Evolutionary conservation across 495 filamentous ascomycete genomes (phyloP), one percentile per base, ranked within the genome.

Genomic region (Massariosphaeria phaeospora): DNA sequence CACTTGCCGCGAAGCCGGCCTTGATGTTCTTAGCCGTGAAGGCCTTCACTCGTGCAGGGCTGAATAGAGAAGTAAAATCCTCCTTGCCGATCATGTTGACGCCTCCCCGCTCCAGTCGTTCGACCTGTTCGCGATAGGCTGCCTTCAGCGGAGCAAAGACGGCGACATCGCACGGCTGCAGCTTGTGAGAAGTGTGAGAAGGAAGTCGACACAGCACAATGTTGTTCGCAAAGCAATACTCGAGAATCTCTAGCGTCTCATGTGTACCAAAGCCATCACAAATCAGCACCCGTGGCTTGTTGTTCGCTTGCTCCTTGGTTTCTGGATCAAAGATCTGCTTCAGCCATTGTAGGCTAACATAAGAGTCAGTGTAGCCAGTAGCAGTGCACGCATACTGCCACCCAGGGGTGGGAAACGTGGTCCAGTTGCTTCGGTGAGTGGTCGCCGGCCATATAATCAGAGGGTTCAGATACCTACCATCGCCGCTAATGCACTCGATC

Each of bases 371-470:
- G 35, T 38, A 38, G n/a, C 35, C 35, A 38, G 35, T 15, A 15
- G n/a, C 35, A 9, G n/a, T 12, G 5, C n/a, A 38, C 4, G 35
- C 35, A 17, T 38, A 38, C 7, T 38, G 35, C 35, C 35, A 38
- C 13, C 35, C 35, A 38, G 35, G 35, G 35, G 35, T 38, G 6
- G n/a, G 6, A 17, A 38, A 38, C 20, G 35, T 38, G 13, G 35
- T 9, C 35, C 35, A 38, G 35, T 38, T 38, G 20, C 35, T 38
- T 17, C 52, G 52, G 57, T 68, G 49, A 35, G 66, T 66, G 30
- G 64, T 63, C 21, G 69, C 69, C 47, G 65, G 69, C 69, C 63
- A 71, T 57, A 73, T 71, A 52, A 72, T 67, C 24, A 53, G 36
- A 33, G 38, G 55, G 31, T 46, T 23, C 3, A 53, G 30, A 48